These are phyloP conservation scores for Solanum dulcamara DNA, from an alignment of 257 asterid genomes.

Conservation along the genomic window DNA sequence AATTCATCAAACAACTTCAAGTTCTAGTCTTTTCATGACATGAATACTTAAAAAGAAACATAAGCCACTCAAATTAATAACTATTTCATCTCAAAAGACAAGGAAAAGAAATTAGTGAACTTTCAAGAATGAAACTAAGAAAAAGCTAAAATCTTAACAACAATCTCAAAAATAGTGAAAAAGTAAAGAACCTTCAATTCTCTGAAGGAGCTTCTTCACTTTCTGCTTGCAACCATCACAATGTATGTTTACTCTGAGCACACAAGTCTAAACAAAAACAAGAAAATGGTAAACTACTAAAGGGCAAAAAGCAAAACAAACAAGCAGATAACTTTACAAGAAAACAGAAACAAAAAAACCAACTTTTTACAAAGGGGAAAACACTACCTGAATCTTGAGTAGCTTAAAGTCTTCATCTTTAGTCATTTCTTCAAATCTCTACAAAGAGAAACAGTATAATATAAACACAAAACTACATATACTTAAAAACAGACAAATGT, in stretches of 20 bases:
- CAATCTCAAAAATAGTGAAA: neutral
- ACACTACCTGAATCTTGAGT: constrained; percentile 80
- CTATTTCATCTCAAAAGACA: neutral
- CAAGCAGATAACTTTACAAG: neutral
- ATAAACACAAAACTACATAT: neutral
- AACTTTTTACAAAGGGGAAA: neutral
- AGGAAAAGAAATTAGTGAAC: neutral
- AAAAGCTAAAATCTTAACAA: neutral
- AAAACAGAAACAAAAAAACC: neutral
- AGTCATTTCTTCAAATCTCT: constrained; percentile 45
- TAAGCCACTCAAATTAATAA: neutral
- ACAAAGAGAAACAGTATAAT: constrained; percentile 4
- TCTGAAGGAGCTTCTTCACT: constrained; percentile 78
- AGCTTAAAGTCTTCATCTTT: constrained; percentile 83
- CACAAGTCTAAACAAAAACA: constrained; percentile 39
- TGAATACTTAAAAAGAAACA: neutral
- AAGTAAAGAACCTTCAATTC: constrained; percentile 52
- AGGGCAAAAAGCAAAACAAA: neutral
- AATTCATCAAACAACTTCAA: neutral
- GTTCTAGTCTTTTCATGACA: neutral
- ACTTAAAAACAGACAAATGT: neutral
- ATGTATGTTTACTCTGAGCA: constrained; percentile 77
- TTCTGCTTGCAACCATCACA: constrained; percentile 90
- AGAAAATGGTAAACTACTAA: too few relatives aligned
- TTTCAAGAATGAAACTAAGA: neutral